phyloP scores from a whole-genome alignment of 495 filamentous ascomycete genomes.

The Mytilinidion resinicola region DNA sequence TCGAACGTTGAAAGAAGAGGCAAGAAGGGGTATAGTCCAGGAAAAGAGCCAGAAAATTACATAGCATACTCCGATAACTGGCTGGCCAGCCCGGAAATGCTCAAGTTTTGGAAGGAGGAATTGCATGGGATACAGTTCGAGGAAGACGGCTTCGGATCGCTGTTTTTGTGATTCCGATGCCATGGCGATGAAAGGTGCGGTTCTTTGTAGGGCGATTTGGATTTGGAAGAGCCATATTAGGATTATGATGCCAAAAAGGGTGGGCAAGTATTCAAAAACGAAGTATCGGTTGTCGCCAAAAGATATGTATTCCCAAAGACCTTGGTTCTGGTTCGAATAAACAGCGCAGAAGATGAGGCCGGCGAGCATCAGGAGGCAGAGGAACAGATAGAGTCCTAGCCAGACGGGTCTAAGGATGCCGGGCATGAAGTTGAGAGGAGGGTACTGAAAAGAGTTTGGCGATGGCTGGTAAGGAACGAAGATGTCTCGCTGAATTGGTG shows the following conservation, averaged over 20 bases:
- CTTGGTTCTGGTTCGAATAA: conserved; percentile 50
- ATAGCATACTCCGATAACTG: conserved; percentile 48
- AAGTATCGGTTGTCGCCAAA: conserved; percentile 73
- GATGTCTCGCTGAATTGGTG: conserved; percentile 32
- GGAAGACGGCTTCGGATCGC: conserved; percentile 47
- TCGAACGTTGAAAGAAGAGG: conserved; percentile 57
- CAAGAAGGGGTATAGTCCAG: conserved; percentile 59
- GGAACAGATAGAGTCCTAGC: conserved; percentile 50
- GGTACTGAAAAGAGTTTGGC: conserved; percentile 42
- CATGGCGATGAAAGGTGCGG: conserved; percentile 71
- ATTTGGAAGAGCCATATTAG: conserved; percentile 70
- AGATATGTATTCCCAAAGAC: conserved; percentile 58
- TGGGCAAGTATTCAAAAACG: conserved; percentile 76
- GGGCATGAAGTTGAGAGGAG: conserved; percentile 60
- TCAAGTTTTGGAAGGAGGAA: conserved; percentile 56
- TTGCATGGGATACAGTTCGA: conserved; percentile 47
- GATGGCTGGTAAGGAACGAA: conserved; percentile 50
- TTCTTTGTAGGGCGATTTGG: conserved; percentile 66
- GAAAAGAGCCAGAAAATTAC: conserved; percentile 57
- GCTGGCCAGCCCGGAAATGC: conserved; percentile 51
- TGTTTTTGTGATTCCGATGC: conserved; percentile 48
- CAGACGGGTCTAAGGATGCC: conserved; percentile 56
- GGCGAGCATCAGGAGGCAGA: conserved; percentile 64
- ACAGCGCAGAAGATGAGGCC: conserved; percentile 67
- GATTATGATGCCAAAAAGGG: conserved; percentile 64